Evolutionary conservation across 225 moss, liverwort and hornwort genomes (phyloP), one percentile per base, ranked within the genome.

Genomic region (Sphagnum contortum): DNA sequence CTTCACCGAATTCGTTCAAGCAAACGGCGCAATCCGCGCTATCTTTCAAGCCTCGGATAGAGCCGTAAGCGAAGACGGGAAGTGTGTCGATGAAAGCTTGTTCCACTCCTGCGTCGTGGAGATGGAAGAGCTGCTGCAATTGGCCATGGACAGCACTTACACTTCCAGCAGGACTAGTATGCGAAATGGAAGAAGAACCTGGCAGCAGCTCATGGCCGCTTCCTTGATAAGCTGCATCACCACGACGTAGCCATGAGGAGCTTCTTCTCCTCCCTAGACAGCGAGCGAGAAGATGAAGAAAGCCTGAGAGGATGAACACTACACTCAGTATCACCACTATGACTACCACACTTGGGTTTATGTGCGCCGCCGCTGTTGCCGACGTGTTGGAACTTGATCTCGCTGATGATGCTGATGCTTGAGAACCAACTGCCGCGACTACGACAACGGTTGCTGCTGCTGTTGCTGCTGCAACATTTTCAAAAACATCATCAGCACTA

Each of bases 21-120:
- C 81, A 82, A 2, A 82, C 81, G 4, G 81, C 81, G 50, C 81
- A 82, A 64, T 82, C 81, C 3, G 81, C 78, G 2, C 81, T 77
- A 49, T 82, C 81, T 49, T 82, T 82, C 12, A 82, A 68, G 12
- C 81, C 81, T 49, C 78, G 72, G 64, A 82, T 82, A 47, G 81
- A 71, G 46, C 78, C 78, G 67, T 82, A 82, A 0, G 78, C 75
- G 11, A 82, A 82, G 9, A 82, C 81, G 8, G 81, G 81, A 46
- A 82, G 63, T 6, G 81, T 82, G 48, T 82, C 81, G 6, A 82
- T 82, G 56, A 82, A 78, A 12, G 81, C 72, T 66, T 82, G 81
- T 66, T 78, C 77, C 10, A 82, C 81, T 45, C 81, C 81, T 1
- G 81, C 66, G 57, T 82, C 81, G 9, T 82, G 81, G 3, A 82